phyloP scores from a whole-genome alignment of 108 stramenopile species.

The Nitzschia sp. region DNA sequence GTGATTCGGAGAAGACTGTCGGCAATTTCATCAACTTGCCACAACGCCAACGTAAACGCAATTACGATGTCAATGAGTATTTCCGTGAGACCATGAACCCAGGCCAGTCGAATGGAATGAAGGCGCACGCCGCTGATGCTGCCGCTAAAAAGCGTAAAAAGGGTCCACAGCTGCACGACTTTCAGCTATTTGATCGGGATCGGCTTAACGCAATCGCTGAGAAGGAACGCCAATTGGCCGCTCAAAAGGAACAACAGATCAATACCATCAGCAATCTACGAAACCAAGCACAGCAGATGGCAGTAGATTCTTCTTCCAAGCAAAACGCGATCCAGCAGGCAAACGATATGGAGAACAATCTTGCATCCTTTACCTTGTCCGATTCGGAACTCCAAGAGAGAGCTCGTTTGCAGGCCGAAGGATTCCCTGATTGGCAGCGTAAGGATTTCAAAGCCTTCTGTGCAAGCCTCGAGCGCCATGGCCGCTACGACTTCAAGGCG shows the following conservation, averaged over 20 bases:
- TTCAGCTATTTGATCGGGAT: slow-evolving; percentile 90
- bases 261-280: slow-evolving; percentile 71
- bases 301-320: slow-evolving; percentile 1
- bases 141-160: slow-evolving; percentile 83
- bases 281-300: slow-evolving; percentile 39
- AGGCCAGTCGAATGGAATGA: slow-evolving; percentile 52
- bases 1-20: slow-evolving; percentile 60
- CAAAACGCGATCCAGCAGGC: slow-evolving; percentile 48
- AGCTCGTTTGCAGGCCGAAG: slow-evolving; percentile 74
- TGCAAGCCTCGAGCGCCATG: slow-evolving; percentile 85
- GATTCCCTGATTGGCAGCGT: slow-evolving; percentile 92
- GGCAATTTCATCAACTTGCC: slow-evolving; percentile 93
- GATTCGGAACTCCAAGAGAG: slow-evolving; percentile 62
- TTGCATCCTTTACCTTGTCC: slow-evolving; percentile 54
- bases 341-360: slow-evolving; percentile 55
- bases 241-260: slow-evolving; percentile 70
- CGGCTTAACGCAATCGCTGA: slow-evolving; percentile 73
- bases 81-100: slow-evolving; percentile 81
- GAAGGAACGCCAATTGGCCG: slow-evolving; percentile 73
- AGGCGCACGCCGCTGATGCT: slow-evolving; percentile 74
- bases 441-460: slow-evolving; percentile 93
- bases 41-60: slow-evolving; percentile 96
- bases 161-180: slow-evolving; percentile 90
- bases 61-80: slow-evolving; percentile 95
- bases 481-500: slow-evolving; percentile 78